Evolutionary conservation across 805 yeast genomes (phyloP), one percentile per base, ranked within the genome.

Genomic region (Jamesozyma lodderae): DNA sequence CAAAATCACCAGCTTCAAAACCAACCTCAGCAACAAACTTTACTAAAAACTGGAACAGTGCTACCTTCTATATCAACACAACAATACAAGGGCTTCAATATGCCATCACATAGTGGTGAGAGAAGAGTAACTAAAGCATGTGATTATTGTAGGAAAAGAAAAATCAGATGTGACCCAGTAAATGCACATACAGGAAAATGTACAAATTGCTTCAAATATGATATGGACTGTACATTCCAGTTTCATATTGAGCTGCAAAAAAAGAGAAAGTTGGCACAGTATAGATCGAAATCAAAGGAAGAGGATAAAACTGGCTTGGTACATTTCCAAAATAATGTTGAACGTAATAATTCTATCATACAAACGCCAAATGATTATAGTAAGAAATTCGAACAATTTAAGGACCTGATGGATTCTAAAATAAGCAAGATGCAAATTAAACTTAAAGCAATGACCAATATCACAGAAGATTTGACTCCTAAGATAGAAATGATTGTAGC

Each of bases 91-190:
- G n/a, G n/a, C n/a, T n/a, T n/a, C n/a, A n/a, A n/a, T n/a, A n/a
- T n/a, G n/a, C n/a, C n/a, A n/a, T n/a, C n/a, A n/a, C n/a, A n/a
- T n/a, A n/a, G n/a, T n/a, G n/a, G n/a, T 15, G 41, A 42, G 18
- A 46, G 41, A 21, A 38, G 55, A 38, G 42, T 39, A 3, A 38
- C 43, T 11, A 48, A 41, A 37, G 55, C 55, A 1, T 50, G 55
- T 40, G 55, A 50, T 34, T 40, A 42, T 16, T 50, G 55, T 37
- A 42, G 55, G 28, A 42, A 40, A 25, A 44, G 51, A 19, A 50
- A 50, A 26, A 45, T 50, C 25, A 45, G 45, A 34, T 50, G 55
- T 40, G 48, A 42, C 13, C 37, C 41, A 2, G 35, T 44, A 5
- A 43, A 48, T 31, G 35, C 43, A 11, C 19, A 19, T 4, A 35